These are phyloP conservation scores for Phytopythium litorale DNA, from an alignment of 352 stramenopile species.

Conservation along the genomic window DNA sequence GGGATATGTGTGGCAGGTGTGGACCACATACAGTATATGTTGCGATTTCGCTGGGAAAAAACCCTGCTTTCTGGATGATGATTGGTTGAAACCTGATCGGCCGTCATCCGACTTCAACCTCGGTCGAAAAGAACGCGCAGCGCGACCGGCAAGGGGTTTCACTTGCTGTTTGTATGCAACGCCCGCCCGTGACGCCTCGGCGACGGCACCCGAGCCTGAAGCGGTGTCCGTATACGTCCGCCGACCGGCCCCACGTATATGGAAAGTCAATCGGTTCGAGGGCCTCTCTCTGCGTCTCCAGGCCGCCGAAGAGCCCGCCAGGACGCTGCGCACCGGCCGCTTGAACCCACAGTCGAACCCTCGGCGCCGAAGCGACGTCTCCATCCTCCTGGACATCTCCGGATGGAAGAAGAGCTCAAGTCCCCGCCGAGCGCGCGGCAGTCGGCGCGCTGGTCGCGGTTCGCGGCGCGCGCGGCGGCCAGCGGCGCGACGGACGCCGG, in stretches of 20 bases:
- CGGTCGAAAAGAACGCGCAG: not conserved
- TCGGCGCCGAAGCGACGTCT: too few species aligned
- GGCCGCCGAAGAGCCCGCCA: too few species aligned
- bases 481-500: slow-evolving; percentile 60
- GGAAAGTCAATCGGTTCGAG: too few species aligned
- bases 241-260: too few species aligned
- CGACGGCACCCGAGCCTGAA: not conserved
- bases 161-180: not conserved
- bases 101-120: slow-evolving; percentile 1
- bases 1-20: too few species aligned
- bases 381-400: too few species aligned
- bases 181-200: not conserved
- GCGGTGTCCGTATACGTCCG: not conserved
- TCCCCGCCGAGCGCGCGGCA: not conserved
- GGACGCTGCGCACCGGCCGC: too few species aligned
- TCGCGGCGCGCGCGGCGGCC: slow-evolving; percentile 19
- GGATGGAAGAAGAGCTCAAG: not conserved
- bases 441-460: not conserved
- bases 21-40: too few species aligned
- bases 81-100: not conserved
- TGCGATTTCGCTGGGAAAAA: too few species aligned
- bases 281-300: too few species aligned
- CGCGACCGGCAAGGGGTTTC: not conserved
- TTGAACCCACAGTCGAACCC: too few species aligned
- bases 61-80: not conserved